Evolutionary conservation across 371 early-diverging fungal genomes (phyloP).

Genomic region (Vittaforma corneae): DNA sequence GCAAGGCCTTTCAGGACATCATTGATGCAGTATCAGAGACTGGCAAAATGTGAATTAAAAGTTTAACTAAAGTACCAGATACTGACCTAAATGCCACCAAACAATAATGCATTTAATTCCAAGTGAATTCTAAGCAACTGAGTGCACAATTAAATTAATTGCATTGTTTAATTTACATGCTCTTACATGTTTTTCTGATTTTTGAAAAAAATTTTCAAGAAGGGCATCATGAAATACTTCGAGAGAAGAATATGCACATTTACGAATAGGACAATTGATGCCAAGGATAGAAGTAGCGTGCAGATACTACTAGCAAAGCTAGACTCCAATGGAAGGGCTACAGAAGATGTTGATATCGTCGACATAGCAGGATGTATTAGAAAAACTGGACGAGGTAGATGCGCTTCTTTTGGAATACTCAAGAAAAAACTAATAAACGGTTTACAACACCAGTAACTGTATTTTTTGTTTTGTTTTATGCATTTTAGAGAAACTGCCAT

Average conservation of each 20-base stretch:
- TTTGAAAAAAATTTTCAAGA: slow-evolving; percentile 22
- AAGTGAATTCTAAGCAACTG: no score
- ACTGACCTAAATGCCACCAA: no score
- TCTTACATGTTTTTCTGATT: no score
- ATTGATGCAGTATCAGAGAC: background rate
- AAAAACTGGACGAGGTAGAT: slow-evolving; percentile 54
- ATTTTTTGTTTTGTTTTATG: no score
- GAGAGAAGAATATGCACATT: slow-evolving; percentile 55
- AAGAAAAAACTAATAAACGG: no score
- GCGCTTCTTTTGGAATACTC: slow-evolving; percentile 40
- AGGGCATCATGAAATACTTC: slow-evolving; percentile 24
- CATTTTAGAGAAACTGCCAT: no score
- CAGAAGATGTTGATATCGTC: slow-evolving; percentile 45
- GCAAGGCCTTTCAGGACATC: slow-evolving; percentile 59
- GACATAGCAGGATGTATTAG: slow-evolving; percentile 53
- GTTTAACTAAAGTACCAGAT: no score
- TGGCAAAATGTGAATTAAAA: no score
- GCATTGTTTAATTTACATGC: no score
- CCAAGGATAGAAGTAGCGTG: slow-evolving; percentile 54
- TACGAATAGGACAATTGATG: slow-evolving; percentile 56
- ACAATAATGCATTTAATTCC: no score
- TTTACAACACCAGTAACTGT: no score
- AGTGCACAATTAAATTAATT: no score
- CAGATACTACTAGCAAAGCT: slow-evolving; percentile 53
- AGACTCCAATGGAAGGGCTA: slow-evolving; percentile 51